Percentiles rank a stretch among this genome's conserved stretches.
Conservation (phyloP, 75 land plant species). For the Picea glauca region DNA sequence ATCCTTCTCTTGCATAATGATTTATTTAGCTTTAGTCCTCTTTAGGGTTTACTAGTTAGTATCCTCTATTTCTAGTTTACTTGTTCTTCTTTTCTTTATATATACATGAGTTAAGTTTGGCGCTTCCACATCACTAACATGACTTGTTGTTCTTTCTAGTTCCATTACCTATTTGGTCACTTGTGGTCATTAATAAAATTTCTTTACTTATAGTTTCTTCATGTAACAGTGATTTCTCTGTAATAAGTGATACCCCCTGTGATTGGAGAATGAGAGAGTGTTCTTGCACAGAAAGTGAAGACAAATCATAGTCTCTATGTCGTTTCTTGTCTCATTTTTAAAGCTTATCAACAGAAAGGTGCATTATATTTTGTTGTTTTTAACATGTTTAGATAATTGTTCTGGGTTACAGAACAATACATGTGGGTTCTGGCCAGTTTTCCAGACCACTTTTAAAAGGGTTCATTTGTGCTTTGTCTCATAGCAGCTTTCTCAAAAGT, state of each 20-base stretch:
- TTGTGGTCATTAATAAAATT: not conserved
- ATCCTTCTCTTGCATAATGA: no score
- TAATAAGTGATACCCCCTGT: not conserved
- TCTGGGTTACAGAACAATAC: not conserved
- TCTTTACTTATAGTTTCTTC: not conserved
- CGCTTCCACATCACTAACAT: no score
- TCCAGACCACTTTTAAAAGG: not conserved
- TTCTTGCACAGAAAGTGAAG: not conserved
- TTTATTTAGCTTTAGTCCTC: no score
- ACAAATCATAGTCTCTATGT: not conserved
- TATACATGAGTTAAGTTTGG: no score
- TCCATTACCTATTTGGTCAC: not conserved
- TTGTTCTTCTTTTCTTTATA: no score
- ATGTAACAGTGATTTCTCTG: not conserved
- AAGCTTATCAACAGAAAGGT: not conserved
- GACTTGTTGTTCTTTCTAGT: no score
- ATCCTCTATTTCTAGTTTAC: no score
- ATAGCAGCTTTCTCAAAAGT: conserved; percentile 2
- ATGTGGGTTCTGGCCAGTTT: not conserved
- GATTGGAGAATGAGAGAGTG: not conserved
- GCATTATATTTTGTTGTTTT: not conserved
- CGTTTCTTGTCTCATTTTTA: not conserved
- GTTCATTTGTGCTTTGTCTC: not conserved
- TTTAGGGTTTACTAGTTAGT: no score
- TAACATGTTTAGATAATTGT: not conserved